Evolutionary conservation across 2,329 filamentous ascomycete genomes (phyloP).

Genomic region (Trematosphaeria pertusa): DNA sequence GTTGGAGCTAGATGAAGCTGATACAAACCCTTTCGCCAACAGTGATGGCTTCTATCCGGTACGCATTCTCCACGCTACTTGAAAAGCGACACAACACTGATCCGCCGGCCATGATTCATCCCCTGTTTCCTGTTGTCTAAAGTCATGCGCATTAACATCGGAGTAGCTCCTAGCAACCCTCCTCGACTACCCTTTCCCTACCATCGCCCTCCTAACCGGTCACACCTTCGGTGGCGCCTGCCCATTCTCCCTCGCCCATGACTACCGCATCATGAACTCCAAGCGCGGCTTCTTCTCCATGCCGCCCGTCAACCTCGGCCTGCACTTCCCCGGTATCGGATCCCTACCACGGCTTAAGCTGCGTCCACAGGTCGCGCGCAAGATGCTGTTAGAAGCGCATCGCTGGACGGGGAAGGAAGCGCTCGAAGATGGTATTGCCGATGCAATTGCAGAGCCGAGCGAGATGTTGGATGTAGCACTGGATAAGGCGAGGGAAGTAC

Average conservation of each 20-base stretch:
- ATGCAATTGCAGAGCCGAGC: conserved; percentile 56
- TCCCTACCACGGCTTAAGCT: conserved; percentile 61
- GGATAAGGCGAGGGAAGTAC: conserved; percentile 53
- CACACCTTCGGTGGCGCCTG: conserved; percentile 59
- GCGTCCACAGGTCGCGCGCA: conserved; percentile 58
- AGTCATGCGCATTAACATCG: no score
- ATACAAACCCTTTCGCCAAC: conserved; percentile 62
- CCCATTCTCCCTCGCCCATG: conserved; percentile 56
- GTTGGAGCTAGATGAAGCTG: conserved; percentile 56
- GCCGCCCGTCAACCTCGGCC: conserved; percentile 62
- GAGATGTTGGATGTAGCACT: conserved; percentile 58
- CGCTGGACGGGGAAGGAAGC: conserved; percentile 62
- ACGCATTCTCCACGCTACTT: no score
- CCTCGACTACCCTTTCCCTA: conserved; percentile 59
- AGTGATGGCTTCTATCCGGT: conserved; percentile 63
- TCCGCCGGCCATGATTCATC: no score
- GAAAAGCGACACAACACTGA: no score
- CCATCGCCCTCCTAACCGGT: conserved; percentile 56
- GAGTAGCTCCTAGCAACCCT: conserved; percentile 54
- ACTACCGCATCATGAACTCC: conserved; percentile 54
- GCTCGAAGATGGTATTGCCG: conserved; percentile 60
- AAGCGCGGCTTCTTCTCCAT: conserved; percentile 44
- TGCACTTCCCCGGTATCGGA: conserved; percentile 64
- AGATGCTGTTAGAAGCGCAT: conserved; percentile 64
- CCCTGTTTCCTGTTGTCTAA: conserved; percentile 38